Evolutionary conservation across 257 asterid species (phyloP).

Genomic region (Nicotiana obtusifolia): DNA sequence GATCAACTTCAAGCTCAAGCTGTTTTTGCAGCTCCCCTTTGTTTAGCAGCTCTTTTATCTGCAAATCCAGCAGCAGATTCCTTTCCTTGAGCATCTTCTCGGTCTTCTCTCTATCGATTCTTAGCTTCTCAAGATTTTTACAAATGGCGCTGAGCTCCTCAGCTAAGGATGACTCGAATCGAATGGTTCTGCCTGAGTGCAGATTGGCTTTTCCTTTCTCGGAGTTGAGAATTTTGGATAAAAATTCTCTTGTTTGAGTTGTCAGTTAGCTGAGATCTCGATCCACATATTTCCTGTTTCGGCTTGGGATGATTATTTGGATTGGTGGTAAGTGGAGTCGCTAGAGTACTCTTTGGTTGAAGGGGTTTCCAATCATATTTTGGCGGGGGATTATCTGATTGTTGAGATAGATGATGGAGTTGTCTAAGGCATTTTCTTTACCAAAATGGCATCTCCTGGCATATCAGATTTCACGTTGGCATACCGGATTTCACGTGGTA

Average conservation of each 20-base stretch:
- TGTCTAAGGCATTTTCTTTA: neutral
- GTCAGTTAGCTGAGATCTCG: neutral
- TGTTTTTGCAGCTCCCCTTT: conserved; percentile 68
- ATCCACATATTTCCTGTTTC: neutral
- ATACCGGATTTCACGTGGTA: neutral
- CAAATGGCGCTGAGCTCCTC: conserved; percentile 72
- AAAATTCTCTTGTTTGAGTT: conserved; percentile 7
- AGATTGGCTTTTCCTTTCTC: neutral
- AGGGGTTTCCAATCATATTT: neutral
- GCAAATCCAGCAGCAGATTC: conserved; percentile 41
- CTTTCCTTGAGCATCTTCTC: conserved; percentile 49
- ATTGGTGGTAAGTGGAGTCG: neutral
- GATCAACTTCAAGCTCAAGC: conserved; percentile 83
- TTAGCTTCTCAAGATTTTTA: conserved; percentile 52
- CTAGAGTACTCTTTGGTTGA: neutral
- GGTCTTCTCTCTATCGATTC: conserved; percentile 45
- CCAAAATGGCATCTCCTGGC: neutral
- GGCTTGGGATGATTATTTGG: neutral
- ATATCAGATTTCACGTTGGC: neutral
- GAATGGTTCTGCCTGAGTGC: conserved; percentile 1
- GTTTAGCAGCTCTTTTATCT: conserved; percentile 40
- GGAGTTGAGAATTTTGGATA: neutral
- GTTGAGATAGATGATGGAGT: neutral
- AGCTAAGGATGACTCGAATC: conserved; percentile 45
- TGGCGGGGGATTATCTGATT: neutral